A percentile compares a stretch with the other conserved stretches of the same genome.
phyloP scores from a whole-genome alignment of 495 filamentous ascomycete genomes.

The Podospora didyma region DNA sequence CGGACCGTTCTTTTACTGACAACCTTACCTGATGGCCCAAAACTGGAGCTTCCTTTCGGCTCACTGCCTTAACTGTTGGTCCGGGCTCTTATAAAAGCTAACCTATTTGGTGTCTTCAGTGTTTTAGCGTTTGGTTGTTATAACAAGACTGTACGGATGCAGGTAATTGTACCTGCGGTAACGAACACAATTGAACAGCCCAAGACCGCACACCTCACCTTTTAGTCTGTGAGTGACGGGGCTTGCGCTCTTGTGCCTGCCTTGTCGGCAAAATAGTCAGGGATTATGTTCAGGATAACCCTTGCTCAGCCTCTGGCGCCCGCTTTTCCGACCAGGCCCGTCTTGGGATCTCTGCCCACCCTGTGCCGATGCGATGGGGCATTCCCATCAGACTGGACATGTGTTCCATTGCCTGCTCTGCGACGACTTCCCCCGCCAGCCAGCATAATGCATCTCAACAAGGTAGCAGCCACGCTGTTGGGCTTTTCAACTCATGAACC shows the following conservation, averaged over 20 bases:
- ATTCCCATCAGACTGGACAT: not conserved
- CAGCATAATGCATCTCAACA: no score
- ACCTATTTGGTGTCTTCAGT: no score
- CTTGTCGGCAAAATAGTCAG: not conserved
- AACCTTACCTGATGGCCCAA: no score
- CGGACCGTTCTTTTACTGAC: no score
- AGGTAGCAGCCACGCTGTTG: no score
- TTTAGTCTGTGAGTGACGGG: not conserved
- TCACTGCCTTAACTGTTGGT: no score
- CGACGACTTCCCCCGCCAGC: not conserved
- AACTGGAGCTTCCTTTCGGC: no score
- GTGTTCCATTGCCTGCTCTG: not conserved
- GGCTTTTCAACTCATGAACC: no score
- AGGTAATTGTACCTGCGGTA: no score
- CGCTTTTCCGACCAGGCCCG: not conserved
- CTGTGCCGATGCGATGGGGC: not conserved
- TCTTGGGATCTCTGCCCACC: not conserved
- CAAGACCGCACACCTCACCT: not conserved
- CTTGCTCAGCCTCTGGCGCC: constrained; percentile 5
- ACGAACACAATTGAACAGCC: not conserved
- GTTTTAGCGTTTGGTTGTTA: no score
- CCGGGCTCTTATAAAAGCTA: no score
- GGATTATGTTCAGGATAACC: constrained; percentile 7
- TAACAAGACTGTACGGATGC: no score
- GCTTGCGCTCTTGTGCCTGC: not conserved